phyloP scores from a whole-genome alignment of 257 asterid genomes.

The Apocynum venetum region DNA sequence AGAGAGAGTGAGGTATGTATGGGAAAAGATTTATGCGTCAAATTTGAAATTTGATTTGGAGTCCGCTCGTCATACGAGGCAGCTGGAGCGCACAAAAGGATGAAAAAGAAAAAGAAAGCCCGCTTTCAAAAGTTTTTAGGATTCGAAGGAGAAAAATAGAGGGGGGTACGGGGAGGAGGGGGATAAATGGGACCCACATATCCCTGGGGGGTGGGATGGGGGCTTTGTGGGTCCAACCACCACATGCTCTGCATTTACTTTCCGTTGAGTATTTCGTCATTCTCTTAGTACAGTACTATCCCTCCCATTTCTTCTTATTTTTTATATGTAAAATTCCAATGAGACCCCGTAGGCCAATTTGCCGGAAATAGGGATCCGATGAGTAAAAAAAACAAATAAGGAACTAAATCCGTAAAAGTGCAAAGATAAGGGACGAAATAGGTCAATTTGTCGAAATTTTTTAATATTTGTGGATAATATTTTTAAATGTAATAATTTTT shows the following conservation, averaged over 20 bases:
- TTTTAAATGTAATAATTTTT: too few relatives aligned
- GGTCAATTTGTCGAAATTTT: too few relatives aligned
- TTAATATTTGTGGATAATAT: too few relatives aligned
- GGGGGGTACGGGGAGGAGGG: background rate
- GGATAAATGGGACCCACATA: conserved; percentile 12
- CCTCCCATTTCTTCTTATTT: background rate
- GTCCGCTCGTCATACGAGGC: conserved; percentile 42
- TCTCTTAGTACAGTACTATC: background rate
- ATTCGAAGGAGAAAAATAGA: conserved; percentile 6
- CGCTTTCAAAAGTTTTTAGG: conserved; percentile 23
- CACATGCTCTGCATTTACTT: conserved; percentile 32
- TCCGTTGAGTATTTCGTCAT: conserved; percentile 5
- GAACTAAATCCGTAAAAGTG: too few relatives aligned
- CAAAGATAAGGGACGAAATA: too few relatives aligned
- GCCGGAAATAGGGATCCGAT: too few relatives aligned
- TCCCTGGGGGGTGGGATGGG: background rate
- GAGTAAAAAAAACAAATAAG: too few relatives aligned
- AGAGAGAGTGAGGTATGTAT: background rate
- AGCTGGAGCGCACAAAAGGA: conserved; percentile 43
- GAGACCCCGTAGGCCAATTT: too few relatives aligned
- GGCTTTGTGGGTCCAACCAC: conserved; percentile 10
- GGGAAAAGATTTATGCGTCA: conserved; percentile 17
- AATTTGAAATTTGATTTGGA: conserved; percentile 37
- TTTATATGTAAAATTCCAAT: too few relatives aligned
- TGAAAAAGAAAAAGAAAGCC: conserved; percentile 2